Percentiles rank a stretch among this genome's conserved stretches.
phyloP scores from a whole-genome alignment of 805 yeast genomes.

The Helenozyma rhizophorensis region DNA sequence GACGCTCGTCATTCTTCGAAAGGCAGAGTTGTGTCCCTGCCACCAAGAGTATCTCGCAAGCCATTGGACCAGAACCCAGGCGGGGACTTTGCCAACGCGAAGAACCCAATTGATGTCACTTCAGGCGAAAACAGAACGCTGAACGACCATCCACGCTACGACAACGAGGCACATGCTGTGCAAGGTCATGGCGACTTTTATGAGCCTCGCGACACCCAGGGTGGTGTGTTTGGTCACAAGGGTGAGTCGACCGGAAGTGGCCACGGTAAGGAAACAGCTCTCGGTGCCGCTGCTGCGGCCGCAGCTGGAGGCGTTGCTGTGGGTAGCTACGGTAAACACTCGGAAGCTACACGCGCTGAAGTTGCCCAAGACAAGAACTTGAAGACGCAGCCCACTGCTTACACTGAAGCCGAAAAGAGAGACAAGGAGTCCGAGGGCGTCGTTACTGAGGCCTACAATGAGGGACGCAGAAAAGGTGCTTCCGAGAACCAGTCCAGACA shows the following conservation, averaged over 20 bases:
- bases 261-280: constrained; percentile 3
- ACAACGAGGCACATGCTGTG: constrained; percentile 24
- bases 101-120: constrained; percentile 23
- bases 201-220: constrained; percentile 35
- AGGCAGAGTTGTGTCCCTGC: constrained; percentile 27
- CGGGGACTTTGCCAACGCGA: constrained; percentile 33
- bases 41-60: constrained; percentile 25
- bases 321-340: constrained; percentile 9
- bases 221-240: constrained; percentile 19
- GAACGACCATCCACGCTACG: constrained; percentile 25
- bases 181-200: constrained; percentile 30
- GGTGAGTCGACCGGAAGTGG: background rate
- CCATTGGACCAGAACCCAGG: constrained; percentile 26
- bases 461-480: constrained; percentile 14
- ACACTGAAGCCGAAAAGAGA: constrained; percentile 12
- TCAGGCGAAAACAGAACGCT: constrained; percentile 8
- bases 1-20: constrained; percentile 7
- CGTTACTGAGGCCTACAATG: constrained; percentile 15
- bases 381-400: constrained; percentile 21
- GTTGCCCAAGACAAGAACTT: constrained; percentile 14
- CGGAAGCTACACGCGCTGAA: constrained; percentile 25
- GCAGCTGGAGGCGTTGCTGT: constrained; percentile 13
- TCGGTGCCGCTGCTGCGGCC: constrained; percentile 10
- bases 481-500: too few relatives aligned
- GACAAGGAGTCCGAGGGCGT: constrained; percentile 9